Percentiles rank a stretch among this genome's conserved stretches.
These are phyloP conservation scores for Meripilus lineatus DNA, from an alignment of 1,284 basidiomycete genomes.

Conservation along the genomic window DNA sequence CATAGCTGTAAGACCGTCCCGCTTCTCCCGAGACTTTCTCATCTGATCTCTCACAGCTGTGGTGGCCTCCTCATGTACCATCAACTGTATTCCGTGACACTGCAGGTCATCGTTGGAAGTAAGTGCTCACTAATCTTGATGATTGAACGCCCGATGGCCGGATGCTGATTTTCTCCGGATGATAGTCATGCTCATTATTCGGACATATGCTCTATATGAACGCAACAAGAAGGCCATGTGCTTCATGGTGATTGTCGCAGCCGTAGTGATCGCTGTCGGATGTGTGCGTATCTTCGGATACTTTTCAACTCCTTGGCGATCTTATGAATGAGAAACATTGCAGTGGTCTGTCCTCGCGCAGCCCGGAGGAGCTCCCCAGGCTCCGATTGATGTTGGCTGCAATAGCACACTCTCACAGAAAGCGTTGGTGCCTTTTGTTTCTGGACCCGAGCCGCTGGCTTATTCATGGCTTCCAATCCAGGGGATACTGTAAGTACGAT, in stretches of 20 bases:
- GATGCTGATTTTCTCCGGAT: neutral
- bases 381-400: conserved; percentile 5
- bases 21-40: too few species aligned
- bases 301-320: neutral
- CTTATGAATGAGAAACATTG: neutral
- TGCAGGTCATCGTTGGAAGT: conserved; percentile 34
- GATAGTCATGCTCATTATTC: conserved; percentile 35
- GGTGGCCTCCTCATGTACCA: conserved; percentile 14
- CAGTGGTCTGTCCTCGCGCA: neutral
- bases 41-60: conserved; percentile 14
- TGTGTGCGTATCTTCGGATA: conserved; percentile 16
- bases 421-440: conserved; percentile 4
- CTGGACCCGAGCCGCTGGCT: too few species aligned
- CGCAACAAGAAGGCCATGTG: conserved; percentile 28
- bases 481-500: conserved; percentile 3
- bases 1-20: too few species aligned
- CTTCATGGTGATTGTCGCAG: conserved; percentile 21
- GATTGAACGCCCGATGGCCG: too few species aligned
- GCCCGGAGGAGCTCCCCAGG: neutral
- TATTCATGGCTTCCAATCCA: too few species aligned
- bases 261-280: conserved; percentile 19
- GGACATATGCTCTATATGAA: conserved; percentile 40
- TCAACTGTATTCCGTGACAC: conserved; percentile 28
- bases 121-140: conserved; percentile 11
- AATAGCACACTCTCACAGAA: neutral